Evolutionary conservation across 129 eudicot genomes (phyloP), one percentile per base, ranked within the genome.

Genomic region (Lonicera japonica): DNA sequence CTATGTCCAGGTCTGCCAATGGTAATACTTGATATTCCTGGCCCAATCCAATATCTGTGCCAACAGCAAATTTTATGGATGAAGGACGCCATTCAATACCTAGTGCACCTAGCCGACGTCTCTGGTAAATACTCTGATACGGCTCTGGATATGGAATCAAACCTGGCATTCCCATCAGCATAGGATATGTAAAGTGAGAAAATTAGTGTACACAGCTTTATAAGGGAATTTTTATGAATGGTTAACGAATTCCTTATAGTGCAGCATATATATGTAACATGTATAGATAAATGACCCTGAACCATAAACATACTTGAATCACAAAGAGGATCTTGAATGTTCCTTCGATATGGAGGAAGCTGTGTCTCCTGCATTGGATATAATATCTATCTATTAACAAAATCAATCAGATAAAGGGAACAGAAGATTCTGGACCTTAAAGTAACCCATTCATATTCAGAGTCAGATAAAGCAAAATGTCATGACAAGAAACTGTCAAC

Each of bases 91-190:
- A 94, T 80, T 94, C 99, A 25, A 83, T 56, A 22, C 84, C 84
- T 29, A 94, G 69, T 25, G 89, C 92, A 74, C 96, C 99, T 22
- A 94, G 85, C 51, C 99, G 85, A 16, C 89, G 87, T 55, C 90
- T 75, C 75, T 94, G 99, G 79, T 88, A 94, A 48, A 54, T 77
- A 71, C 80, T 88, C 66, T 94, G 99, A 70, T 88, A 94, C 20
- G 99, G 99, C 68, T 94, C 99, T 1, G 89, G 77, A 64, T 88
- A 94, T 40, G 99, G 99, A 69, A 88, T 77, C 96, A 94, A 82
- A 82, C 96, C 96, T 94, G 71, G 19, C 10, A 65, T 69, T 64
- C 18, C 41, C 56, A 68, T 54, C 3, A 57, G 39, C 58, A 64
- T 23, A 38, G 24, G 40, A 56, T 5, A 38, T 21, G 38, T 46